Evolutionary conservation across 2,329 filamentous ascomycete genomes (phyloP), one percentile per base, ranked within the genome.

Genomic region (Ceratocystis albifundus): DNA sequence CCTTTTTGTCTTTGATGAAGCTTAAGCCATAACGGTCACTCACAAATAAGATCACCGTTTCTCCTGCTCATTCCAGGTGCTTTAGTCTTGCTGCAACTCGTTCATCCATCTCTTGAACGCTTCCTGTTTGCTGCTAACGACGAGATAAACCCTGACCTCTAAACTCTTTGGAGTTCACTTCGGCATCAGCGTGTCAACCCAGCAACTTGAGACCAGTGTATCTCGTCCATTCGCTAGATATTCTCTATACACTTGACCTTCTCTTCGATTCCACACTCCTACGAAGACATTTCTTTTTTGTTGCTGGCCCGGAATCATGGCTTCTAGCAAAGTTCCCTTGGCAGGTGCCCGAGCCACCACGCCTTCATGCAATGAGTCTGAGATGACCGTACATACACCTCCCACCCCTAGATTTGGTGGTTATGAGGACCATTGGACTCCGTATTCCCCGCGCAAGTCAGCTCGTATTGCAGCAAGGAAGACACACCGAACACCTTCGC

Each of bases 401-500:
- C 82, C 83, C 50, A 85, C 88, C 66, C 88, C 88, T 61, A 59
- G 66, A 61, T 68, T 65, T 46, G 66, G 66, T 22, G 66, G 88
- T 46, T 84, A 80, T 71, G 79, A 80, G 70, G 88, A 92, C 75
- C 76, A 79, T 69, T 91, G 86, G 79, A 82, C 89, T 72, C 88
- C 88, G 57, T 91, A 85, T 73, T 84, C 86, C 68, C 85, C 87
- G 65, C 83, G 87, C 74, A 87, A 88, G 71, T 88, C 85, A 3
- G 81, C 82, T 68, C 82, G 87, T 70, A 80, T 89, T 70, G 83
- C 83, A 66, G 81, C 85, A 71, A 79, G 79, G 70, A 71, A 76
- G 59, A 71, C 76, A 68, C 75, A 79, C 72, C 80, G 80, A 74
- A 86, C 84, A 1, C 83, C 84, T 25, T 84, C 82, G 3, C 82